Evolutionary conservation across 1,284 basidiomycete genomes (phyloP).

Genomic region (Microbotryum lychnidis-dioicae): DNA sequence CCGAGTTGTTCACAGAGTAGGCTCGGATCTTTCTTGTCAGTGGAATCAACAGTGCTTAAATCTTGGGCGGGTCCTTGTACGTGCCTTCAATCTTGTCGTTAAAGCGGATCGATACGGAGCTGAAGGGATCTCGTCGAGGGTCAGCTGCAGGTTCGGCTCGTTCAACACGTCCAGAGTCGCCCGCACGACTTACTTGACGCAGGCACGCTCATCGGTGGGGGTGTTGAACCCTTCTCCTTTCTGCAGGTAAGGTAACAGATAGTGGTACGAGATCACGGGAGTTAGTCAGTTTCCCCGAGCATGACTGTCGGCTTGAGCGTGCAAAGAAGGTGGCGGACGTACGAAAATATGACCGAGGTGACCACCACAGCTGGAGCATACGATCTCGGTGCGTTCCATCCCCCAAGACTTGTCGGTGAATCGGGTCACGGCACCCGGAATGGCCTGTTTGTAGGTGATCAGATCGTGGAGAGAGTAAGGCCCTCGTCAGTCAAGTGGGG

Average conservation of each 20-base stretch:
- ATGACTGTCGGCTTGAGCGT: neutral
- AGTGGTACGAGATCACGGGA: neutral
- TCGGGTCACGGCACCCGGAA: constrained; percentile 36
- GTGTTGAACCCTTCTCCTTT: constrained; percentile 11
- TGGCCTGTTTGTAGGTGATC: neutral
- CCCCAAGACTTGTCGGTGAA: constrained; percentile 41
- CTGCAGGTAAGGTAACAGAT: neutral
- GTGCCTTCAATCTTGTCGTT: constrained; percentile 2
- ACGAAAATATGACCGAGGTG: constrained; percentile 44
- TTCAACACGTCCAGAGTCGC: no score
- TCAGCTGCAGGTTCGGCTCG: no score
- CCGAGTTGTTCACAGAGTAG: no score
- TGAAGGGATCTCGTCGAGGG: no score
- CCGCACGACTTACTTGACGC: constrained; percentile 25
- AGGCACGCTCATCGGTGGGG: constrained; percentile 27
- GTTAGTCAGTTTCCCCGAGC: constrained; percentile 2
- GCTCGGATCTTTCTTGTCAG: no score
- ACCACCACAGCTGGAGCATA: constrained; percentile 42
- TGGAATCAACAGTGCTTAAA: no score
- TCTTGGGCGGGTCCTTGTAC: no score
- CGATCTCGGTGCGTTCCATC: constrained; percentile 43
- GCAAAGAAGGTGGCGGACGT: constrained; percentile 13
- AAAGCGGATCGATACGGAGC: constrained; percentile 14
- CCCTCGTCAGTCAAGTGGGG: neutral
- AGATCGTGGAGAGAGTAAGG: neutral